Evolutionary conservation across 495 filamentous ascomycete species (phyloP).

Genomic region (Aspergillus diversus): DNA sequence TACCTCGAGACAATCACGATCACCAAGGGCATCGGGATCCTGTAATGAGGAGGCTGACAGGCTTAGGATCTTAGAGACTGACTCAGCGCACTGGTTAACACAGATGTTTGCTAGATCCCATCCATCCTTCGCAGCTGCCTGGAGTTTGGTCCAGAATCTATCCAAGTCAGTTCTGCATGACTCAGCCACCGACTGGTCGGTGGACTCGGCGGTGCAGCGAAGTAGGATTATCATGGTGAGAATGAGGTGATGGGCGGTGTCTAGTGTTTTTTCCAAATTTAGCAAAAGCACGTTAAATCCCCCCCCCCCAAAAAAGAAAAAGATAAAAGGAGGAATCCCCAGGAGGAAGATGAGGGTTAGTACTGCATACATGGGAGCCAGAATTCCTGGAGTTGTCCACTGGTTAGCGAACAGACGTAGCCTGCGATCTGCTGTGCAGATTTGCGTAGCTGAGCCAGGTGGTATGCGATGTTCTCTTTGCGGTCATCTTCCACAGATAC

Average conservation of each 20-base stretch:
- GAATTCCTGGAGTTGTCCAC: conserved; percentile 28
- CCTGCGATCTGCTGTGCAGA: conserved; percentile 34
- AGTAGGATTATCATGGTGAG: conserved; percentile 31
- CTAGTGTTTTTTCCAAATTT: conserved; percentile 6
- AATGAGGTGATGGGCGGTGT: conserved; percentile 30
- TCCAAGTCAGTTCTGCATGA: conserved; percentile 27
- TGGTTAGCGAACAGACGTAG: conserved; percentile 25
- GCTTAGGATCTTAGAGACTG: conserved; percentile 30
- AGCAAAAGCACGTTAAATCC: not conserved
- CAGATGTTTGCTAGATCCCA: conserved; percentile 43
- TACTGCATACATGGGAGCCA: conserved; percentile 31
- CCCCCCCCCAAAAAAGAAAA: too few relatives aligned
- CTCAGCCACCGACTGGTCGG: conserved; percentile 21
- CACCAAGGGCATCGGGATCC: not conserved
- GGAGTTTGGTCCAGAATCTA: conserved; percentile 32
- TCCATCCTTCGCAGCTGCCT: conserved; percentile 31
- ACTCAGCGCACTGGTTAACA: conserved; percentile 32
- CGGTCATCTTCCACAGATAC: conserved; percentile 15
- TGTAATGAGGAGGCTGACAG: not conserved
- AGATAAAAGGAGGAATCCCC: not conserved
- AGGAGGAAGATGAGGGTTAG: not conserved
- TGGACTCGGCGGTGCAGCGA: conserved; percentile 32
- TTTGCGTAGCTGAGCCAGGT: conserved; percentile 30
- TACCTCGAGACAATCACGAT: conserved; percentile 3
- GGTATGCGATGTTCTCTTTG: conserved; percentile 24